These are phyloP conservation scores for Emericellopsis terricola DNA, from an alignment of 495 filamentous ascomycete genomes.

Conservation along the genomic window DNA sequence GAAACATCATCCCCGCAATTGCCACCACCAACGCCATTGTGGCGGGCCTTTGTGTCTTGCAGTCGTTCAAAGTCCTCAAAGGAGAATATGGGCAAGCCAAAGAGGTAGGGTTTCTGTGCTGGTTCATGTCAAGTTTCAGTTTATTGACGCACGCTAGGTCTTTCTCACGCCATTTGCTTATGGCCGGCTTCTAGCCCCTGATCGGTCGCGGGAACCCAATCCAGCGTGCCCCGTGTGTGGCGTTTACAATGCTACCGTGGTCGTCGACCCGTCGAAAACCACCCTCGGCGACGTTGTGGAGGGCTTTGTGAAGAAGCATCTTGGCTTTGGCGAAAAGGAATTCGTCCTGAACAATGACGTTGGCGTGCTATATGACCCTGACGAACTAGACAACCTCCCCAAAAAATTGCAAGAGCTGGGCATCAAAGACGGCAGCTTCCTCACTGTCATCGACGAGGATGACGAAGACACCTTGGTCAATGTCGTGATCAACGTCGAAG, in stretches of 20 bases:
- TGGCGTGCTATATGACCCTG: slow-evolving; percentile 71
- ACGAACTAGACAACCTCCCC: slow-evolving; percentile 67
- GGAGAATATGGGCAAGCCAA: slow-evolving; percentile 47
- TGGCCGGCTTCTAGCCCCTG: slow-evolving; percentile 55
- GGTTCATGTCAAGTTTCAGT: too few species aligned
- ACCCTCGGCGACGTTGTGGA: slow-evolving; percentile 73
- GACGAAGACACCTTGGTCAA: slow-evolving; percentile 72
- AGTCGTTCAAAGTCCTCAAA: slow-evolving; percentile 80
- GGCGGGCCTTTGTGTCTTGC: slow-evolving; percentile 78
- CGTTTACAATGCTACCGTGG: slow-evolving; percentile 42
- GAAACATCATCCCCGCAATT: slow-evolving; percentile 97
- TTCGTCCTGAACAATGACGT: slow-evolving; percentile 54
- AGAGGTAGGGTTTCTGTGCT: too few species aligned
- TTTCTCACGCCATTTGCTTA: slow-evolving; percentile 73
- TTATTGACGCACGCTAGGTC: slow-evolving; percentile 35
- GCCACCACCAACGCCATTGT: slow-evolving; percentile 97
- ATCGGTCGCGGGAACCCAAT: slow-evolving; percentile 56
- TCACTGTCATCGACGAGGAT: slow-evolving; percentile 73
- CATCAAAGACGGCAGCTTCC: slow-evolving; percentile 48
- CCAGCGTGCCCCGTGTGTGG: slow-evolving; percentile 70
- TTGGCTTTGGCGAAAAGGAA: slow-evolving; percentile 69
- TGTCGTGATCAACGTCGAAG: slow-evolving; percentile 47
- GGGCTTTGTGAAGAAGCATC: slow-evolving; percentile 41
- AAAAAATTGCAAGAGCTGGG: slow-evolving; percentile 64
- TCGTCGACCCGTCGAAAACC: slow-evolving; percentile 52